phyloP scores from a whole-genome alignment of 2,329 filamentous ascomycete species.

The Didymella arachidicola region DNA sequence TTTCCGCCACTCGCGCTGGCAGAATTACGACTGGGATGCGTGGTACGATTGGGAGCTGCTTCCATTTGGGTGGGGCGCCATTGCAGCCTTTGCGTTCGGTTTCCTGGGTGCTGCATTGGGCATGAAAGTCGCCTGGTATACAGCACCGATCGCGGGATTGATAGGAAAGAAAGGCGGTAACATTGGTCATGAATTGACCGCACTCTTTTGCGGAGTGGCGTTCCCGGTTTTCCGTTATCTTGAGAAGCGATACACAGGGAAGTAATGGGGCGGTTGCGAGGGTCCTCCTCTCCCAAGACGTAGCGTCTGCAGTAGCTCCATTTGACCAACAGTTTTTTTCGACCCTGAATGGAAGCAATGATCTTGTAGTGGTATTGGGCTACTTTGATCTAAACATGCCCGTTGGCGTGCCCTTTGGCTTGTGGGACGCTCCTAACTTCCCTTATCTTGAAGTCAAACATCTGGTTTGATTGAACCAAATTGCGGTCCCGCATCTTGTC shows the following conservation, averaged over 20 bases:
- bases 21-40: background rate
- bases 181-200: background rate
- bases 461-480: background rate
- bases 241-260: background rate
- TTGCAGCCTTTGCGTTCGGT: background rate
- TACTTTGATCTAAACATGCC: background rate
- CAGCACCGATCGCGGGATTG: background rate
- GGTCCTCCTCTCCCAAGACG: background rate
- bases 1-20: background rate
- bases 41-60: background rate
- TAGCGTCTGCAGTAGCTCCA: background rate
- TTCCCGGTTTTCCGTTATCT: background rate
- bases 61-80: background rate
- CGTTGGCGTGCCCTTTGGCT: background rate
- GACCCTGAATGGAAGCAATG: background rate
- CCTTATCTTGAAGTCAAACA: background rate
- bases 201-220: background rate
- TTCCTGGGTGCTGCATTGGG: background rate
- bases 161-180: background rate
- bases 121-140: conserved; percentile 1
- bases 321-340: background rate
- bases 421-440: background rate
- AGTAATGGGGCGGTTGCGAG: background rate
- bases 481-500: background rate
- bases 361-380: no score